Conservation (phyloP, 2,329 filamentous ascomycete genomes). For the Graphium sp. region DNA sequence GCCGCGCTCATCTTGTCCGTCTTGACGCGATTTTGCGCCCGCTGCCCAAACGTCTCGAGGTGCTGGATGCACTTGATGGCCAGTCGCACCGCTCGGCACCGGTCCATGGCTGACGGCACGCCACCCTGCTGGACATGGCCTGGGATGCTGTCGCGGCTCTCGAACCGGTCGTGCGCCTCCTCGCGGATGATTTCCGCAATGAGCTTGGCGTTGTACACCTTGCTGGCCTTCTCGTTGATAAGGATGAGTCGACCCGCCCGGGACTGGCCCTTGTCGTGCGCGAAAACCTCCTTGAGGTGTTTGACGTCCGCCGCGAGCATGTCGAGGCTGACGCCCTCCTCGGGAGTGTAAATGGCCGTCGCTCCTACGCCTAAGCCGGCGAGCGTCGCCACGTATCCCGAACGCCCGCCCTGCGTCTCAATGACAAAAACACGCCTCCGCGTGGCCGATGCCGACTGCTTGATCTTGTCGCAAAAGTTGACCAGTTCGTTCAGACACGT, state of each 20-base stretch:
- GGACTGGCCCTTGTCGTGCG: slow-evolving; percentile 70
- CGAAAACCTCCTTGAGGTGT: slow-evolving; percentile 74
- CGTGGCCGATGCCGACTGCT: slow-evolving; percentile 88
- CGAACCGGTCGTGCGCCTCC: slow-evolving; percentile 81
- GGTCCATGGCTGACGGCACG: slow-evolving; percentile 88
- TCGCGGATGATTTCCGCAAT: slow-evolving; percentile 93
- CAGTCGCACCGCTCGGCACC: slow-evolving; percentile 77
- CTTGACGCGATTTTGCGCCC: slow-evolving; percentile 49
- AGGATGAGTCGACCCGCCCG: slow-evolving; percentile 87
- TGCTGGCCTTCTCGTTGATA: slow-evolving; percentile 88
- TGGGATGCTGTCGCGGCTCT: slow-evolving; percentile 79
- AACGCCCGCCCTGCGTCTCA: slow-evolving; percentile 90
- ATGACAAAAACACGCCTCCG: slow-evolving; percentile 92
- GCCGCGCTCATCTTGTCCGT: slow-evolving; percentile 56
- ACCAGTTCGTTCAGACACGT: slow-evolving; percentile 93
- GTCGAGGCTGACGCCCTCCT: slow-evolving; percentile 85
- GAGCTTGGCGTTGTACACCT: slow-evolving; percentile 79
- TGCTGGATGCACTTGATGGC: slow-evolving; percentile 92
- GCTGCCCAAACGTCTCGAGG: slow-evolving; percentile 59
- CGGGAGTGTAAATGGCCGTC: slow-evolving; percentile 85
- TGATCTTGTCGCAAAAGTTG: slow-evolving; percentile 91
- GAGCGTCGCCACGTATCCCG: slow-evolving; percentile 83
- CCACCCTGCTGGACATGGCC: slow-evolving; percentile 92
- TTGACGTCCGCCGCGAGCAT: slow-evolving; percentile 87
- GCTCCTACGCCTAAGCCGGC: slow-evolving; percentile 86